A percentile compares a stretch with the other conserved stretches of the same genome.
phyloP scores from a whole-genome alignment of 768 basidiomycete species.

The Lactarius vividus region DNA sequence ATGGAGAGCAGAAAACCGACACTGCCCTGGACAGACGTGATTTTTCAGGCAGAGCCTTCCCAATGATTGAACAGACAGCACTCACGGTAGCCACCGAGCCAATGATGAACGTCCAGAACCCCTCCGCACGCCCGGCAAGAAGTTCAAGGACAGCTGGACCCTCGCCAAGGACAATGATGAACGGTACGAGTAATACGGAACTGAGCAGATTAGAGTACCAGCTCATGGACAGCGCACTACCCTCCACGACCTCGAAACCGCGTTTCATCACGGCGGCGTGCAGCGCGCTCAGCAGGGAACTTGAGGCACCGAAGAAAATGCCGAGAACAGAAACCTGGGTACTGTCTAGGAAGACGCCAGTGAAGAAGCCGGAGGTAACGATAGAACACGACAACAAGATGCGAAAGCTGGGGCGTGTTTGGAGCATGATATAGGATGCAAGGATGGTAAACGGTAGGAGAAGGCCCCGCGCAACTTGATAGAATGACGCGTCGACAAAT shows the following conservation, averaged over 20 bases:
- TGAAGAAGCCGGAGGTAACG: conserved; percentile 91
- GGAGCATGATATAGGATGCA: conserved; percentile 78
- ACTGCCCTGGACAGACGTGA: conserved; percentile 50
- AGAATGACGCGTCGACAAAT: conserved; percentile 93
- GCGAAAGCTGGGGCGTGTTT: conserved; percentile 68
- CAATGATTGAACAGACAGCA: not conserved
- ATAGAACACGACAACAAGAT: conserved; percentile 73
- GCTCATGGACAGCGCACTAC: conserved; percentile 78
- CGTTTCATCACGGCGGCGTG: conserved; percentile 96
- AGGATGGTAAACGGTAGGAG: conserved; percentile 91
- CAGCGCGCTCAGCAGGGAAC: conserved; percentile 81
- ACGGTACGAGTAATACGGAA: conserved; percentile 65
- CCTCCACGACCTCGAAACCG: conserved; percentile 72
- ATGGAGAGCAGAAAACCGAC: conserved; percentile 95
- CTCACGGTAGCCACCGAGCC: conserved; percentile 78
- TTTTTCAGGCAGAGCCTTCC: not conserved
- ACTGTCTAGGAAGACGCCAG: conserved; percentile 80
- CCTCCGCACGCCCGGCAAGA: conserved; percentile 45
- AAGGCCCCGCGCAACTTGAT: conserved; percentile 92
- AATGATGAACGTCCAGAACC: conserved; percentile 65
- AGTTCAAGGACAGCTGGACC: conserved; percentile 59
- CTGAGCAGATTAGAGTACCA: conserved; percentile 92
- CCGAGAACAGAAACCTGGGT: conserved; percentile 59
- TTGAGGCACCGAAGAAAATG: conserved; percentile 75
- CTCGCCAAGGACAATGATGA: conserved; percentile 77